A percentile compares a stretch with the other conserved stretches of the same genome.
These are phyloP conservation scores for Brassica cretica DNA, from an alignment of 345 rosid species.

Conservation along the genomic window DNA sequence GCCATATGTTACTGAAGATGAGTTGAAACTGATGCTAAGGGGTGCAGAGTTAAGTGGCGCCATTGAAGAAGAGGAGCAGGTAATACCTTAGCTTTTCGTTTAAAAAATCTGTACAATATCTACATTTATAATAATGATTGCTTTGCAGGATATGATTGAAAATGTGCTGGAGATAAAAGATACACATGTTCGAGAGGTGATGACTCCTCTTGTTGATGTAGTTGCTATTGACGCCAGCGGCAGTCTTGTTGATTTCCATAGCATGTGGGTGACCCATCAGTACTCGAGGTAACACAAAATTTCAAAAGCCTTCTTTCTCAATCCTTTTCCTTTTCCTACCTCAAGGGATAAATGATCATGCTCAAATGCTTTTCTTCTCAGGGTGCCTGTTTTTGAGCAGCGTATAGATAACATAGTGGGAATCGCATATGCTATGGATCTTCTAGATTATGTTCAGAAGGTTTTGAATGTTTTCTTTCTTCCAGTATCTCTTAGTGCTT, in stretches of 20 bases:
- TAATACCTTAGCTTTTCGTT: slow-evolving; percentile 25
- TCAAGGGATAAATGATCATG: slow-evolving; percentile 12
- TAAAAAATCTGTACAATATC: slow-evolving; percentile 15
- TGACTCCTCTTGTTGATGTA: slow-evolving; percentile 99
- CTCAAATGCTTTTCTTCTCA: slow-evolving; percentile 40
- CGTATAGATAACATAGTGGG: slow-evolving; percentile 96
- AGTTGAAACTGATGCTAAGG: slow-evolving; percentile 88
- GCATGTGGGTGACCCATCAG: slow-evolving; percentile 95
- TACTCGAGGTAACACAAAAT: slow-evolving; percentile 68
- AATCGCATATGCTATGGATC: slow-evolving; percentile 98
- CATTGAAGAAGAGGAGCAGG: slow-evolving; percentile 99
- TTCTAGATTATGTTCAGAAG: slow-evolving; percentile 90
- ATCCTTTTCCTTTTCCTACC: neutral
- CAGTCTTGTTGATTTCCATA: slow-evolving; percentile 80
- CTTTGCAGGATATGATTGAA: slow-evolving; percentile 94
- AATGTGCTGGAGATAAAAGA: slow-evolving; percentile 98
- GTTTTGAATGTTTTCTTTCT: slow-evolving; percentile 49
- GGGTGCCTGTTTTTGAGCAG: slow-evolving; percentile 99
- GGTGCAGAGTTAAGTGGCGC: slow-evolving; percentile 99
- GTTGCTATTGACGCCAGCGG: slow-evolving; percentile 91
- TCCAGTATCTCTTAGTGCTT: slow-evolving; percentile 17
- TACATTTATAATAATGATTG: slow-evolving; percentile 25
- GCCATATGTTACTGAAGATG: slow-evolving; percentile 97
- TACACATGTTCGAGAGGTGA: slow-evolving; percentile 96
- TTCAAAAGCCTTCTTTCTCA: neutral